Evolutionary conservation across 768 basidiomycete genomes (phyloP).

Genomic region (Russula foetens): DNA sequence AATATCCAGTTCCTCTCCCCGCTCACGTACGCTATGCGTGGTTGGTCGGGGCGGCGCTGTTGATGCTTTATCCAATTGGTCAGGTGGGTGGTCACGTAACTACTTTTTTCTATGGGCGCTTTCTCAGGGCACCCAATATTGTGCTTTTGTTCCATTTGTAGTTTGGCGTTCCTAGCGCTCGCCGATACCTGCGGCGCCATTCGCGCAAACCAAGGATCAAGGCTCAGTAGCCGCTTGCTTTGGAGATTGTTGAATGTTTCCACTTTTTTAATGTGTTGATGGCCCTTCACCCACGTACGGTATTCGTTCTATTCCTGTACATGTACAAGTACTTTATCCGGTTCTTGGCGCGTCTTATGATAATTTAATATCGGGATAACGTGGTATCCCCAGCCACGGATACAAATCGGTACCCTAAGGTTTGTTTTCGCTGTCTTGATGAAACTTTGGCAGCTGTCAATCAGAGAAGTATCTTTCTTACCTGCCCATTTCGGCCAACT

Average conservation of each 20-base stretch:
- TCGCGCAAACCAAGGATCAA: slow-evolving; percentile 11
- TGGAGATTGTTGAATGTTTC: background rate
- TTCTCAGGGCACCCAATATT: slow-evolving; percentile 1
- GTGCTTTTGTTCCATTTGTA: slow-evolving; percentile 14
- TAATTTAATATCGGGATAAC: background rate
- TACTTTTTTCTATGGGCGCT: background rate
- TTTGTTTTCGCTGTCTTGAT: background rate
- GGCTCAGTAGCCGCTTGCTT: slow-evolving; percentile 8
- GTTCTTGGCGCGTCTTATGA: background rate
- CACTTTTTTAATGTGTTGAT: background rate
- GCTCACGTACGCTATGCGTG: slow-evolving; percentile 55
- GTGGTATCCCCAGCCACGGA: background rate
- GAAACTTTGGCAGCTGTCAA: slow-evolving; percentile 6
- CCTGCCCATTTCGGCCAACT: background rate
- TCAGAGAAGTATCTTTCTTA: background rate
- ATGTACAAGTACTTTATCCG: background rate
- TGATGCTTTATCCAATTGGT: slow-evolving; percentile 61
- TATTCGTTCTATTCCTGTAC: background rate
- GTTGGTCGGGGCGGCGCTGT: slow-evolving; percentile 46
- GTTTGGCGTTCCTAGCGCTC: slow-evolving; percentile 21
- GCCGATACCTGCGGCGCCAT: slow-evolving; percentile 15
- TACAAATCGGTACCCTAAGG: background rate
- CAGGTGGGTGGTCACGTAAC: slow-evolving; percentile 39
- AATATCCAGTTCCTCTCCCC: slow-evolving; percentile 60
- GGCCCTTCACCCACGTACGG: background rate